Evolutionary conservation across 495 filamentous ascomycete genomes (phyloP).

Genomic region (Tuber borchii): DNA sequence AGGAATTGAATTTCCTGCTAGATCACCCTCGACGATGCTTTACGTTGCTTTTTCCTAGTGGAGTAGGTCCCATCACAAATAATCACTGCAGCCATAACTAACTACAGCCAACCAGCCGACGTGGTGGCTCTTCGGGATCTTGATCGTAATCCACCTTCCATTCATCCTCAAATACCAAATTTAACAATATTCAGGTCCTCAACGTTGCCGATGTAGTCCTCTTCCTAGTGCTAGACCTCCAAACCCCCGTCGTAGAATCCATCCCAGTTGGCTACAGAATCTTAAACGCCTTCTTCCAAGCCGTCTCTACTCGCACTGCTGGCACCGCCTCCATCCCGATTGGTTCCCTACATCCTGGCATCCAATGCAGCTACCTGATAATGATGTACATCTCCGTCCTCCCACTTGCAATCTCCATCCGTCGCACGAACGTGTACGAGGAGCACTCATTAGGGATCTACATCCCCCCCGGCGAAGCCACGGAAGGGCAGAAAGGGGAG

Average conservation of each 20-base stretch:
- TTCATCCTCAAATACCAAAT: background rate
- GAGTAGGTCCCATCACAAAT: conserved; percentile 47
- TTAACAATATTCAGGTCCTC: conserved; percentile 45
- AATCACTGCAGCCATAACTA: background rate
- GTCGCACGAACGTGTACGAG: conserved; percentile 93
- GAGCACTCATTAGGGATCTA: conserved; percentile 87
- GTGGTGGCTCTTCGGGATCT: conserved; percentile 87
- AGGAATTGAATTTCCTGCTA: conserved; percentile 80
- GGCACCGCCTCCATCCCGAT: conserved; percentile 77
- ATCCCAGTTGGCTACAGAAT: conserved; percentile 64
- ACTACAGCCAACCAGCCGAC: conserved; percentile 45
- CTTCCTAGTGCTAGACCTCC: conserved; percentile 81
- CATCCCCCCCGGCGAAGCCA: conserved; percentile 46
- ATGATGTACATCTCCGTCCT: conserved; percentile 99
- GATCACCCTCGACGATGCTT: conserved; percentile 95
- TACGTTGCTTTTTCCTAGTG: conserved; percentile 79
- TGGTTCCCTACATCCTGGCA: conserved; percentile 71
- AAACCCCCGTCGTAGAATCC: conserved; percentile 56
- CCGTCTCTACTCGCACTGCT: conserved; percentile 75
- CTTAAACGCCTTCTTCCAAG: conserved; percentile 81
- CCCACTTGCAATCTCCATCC: conserved; percentile 88
- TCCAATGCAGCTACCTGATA: conserved; percentile 89
- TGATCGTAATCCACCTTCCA: conserved; percentile 48
- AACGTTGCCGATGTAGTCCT: conserved; percentile 81
- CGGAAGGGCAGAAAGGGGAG: conserved; percentile 44